Evolutionary conservation across 148 eudicot species (phyloP).

Genomic region (Limonium bicolor): DNA sequence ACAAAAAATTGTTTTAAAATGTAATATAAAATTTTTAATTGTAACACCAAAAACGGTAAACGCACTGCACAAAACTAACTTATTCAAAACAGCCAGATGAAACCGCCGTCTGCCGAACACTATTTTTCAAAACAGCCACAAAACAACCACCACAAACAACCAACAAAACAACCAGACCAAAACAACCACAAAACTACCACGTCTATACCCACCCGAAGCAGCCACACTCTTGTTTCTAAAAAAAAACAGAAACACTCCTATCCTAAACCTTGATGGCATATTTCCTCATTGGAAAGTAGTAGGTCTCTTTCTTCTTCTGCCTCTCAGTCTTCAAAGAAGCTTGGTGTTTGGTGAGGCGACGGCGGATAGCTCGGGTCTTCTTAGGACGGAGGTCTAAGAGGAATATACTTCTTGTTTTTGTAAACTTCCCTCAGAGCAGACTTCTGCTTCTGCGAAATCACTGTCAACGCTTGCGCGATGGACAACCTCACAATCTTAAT

Average conservation of each 20-base stretch:
- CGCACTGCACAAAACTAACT: too few species aligned
- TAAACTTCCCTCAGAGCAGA: constrained; percentile 52
- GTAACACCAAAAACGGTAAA: too few species aligned
- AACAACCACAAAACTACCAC: too few species aligned
- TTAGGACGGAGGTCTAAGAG: constrained; percentile 82
- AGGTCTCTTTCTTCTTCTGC: constrained; percentile 57
- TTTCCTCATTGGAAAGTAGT: constrained; percentile 67
- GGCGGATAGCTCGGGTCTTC: constrained; percentile 78
- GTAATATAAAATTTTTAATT: too few species aligned
- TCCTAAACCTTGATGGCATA: constrained; percentile 63
- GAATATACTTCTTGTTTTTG: constrained; percentile 71
- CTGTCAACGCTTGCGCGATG: constrained; percentile 70
- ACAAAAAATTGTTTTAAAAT: too few species aligned
- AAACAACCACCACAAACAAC: too few species aligned
- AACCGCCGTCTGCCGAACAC: too few species aligned
- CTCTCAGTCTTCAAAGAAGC: constrained; percentile 53
- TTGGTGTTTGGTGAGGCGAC: constrained; percentile 74
- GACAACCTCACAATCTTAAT: constrained; percentile 67
- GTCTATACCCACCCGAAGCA: too few species aligned
- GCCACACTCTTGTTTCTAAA: too few species aligned
- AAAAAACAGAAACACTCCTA: constrained; percentile 3
- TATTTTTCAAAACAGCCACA: too few species aligned
- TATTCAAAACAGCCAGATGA: too few species aligned
- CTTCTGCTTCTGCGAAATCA: constrained; percentile 72
- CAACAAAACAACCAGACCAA: too few species aligned